Evolutionary conservation across 1,139 yeast species (phyloP), one percentile per base, ranked within the genome.

Genomic region (Pneumocystis canis): DNA sequence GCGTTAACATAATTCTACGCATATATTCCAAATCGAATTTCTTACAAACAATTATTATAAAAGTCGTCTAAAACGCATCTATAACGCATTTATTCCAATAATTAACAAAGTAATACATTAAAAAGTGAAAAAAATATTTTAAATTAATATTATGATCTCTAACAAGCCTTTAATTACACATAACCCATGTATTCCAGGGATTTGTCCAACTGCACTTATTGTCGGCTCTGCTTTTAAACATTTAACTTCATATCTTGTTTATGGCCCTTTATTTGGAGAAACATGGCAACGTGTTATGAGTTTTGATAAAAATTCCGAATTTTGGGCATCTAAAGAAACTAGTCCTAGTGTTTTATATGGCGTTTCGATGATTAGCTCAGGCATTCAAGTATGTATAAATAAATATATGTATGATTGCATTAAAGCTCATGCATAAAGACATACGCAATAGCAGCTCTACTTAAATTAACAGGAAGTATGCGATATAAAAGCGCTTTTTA

Each of bases 391-490:
- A n/a, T n/a, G n/a, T n/a, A n/a, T n/a, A n/a, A 35, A 61, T 60
- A 16, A 63, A 63, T 47, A 59, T 63, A 9, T 65, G 71, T 28
- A 61, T 11, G 16, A 35, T 11, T 7, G n/a, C n/a, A n/a, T n/a
- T 14, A 35, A 35, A 35, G 4, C 39, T 35, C 5, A 35, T 35
- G 16, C 70, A 62, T 66, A 32, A 79, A 76, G 71, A 71, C 79
- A n/a, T 77, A 77, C 67, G 78, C 77, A 30, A 72, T 76, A 57
- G 70, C 76, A 25, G 77, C 77, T 25, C 69, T 77, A 57, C 69
- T 77, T 62, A 73, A 75, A 69, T 68, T 75, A 61, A 72, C 78
- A 58, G 77, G 76, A 62, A 73, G 76, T 59, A 66, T 71, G 67
- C 69, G 72, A 61, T 72, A 73, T 70, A 73, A 75, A 71, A 78